Percentiles rank a stretch among this genome's conserved stretches.
Conservation (phyloP, 2,329 filamentous ascomycete species). For the Xylaria sp. region DNA sequence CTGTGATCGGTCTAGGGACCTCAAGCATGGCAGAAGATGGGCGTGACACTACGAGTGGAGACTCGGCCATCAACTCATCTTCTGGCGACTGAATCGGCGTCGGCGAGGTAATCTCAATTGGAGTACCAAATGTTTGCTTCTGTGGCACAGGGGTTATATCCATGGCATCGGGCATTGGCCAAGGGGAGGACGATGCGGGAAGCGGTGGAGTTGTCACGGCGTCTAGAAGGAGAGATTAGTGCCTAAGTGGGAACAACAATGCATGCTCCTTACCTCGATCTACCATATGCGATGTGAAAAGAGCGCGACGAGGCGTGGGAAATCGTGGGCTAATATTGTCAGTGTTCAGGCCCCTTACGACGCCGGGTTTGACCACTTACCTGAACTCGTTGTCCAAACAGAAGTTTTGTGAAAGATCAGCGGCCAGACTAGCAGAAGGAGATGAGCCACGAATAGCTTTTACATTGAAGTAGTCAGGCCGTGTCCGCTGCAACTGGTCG, state of each 20-base stretch:
- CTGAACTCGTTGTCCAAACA: conserved; percentile 84
- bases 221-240: conserved; percentile 53
- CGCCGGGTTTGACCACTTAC: conserved; percentile 56
- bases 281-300: conserved; percentile 78
- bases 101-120: conserved; percentile 74
- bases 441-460: conserved; percentile 84
- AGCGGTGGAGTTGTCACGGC: conserved; percentile 84
- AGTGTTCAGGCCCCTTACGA: conserved; percentile 4
- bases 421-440: conserved; percentile 86
- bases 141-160: conserved; percentile 93
- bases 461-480: conserved; percentile 79
- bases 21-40: conserved; percentile 52
- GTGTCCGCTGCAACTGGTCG: conserved; percentile 68
- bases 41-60: conserved; percentile 57
- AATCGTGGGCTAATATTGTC: conserved; percentile 70
- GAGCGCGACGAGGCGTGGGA: conserved; percentile 80
- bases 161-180: conserved; percentile 76
- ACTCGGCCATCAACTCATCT: conserved; percentile 60
- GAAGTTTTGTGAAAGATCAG: conserved; percentile 96
- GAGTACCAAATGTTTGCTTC: conserved; percentile 72
- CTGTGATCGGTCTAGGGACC: conserved; percentile 54
- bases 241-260: neutral
- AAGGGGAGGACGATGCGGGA: conserved; percentile 78
- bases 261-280: conserved; percentile 60
- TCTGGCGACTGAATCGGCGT: conserved; percentile 61